A percentile compares a stretch with the other conserved stretches of the same genome.
phyloP scores from a whole-genome alignment of 345 rosid species.

The Citrus medica region DNA sequence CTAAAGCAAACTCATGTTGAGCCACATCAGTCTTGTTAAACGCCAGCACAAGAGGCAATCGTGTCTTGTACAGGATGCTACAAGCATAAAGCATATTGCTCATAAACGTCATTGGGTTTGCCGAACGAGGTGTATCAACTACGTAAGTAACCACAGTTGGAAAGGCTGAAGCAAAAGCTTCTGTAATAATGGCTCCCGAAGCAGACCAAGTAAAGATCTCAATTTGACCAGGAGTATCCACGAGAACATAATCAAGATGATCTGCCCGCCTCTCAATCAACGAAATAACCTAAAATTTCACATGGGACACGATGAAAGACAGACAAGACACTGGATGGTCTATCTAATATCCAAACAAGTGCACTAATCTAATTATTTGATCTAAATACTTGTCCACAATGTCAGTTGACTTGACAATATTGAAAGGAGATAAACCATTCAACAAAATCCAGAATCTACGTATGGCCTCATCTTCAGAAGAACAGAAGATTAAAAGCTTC shows the following conservation, averaged over 20 bases:
- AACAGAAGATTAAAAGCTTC: not conserved
- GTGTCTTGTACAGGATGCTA: slow-evolving; percentile 80
- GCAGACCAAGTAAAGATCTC: slow-evolving; percentile 96
- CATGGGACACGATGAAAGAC: not conserved
- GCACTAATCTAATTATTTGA: not conserved
- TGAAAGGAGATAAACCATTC: not conserved
- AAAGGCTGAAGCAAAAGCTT: slow-evolving; percentile 85
- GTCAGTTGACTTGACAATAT: not conserved
- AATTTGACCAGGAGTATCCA: slow-evolving; percentile 90
- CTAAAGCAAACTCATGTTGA: slow-evolving; percentile 77
- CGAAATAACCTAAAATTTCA: slow-evolving; percentile 47
- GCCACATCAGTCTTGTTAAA: slow-evolving; percentile 85
- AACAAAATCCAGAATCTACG: not conserved
- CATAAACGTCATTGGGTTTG: slow-evolving; percentile 76
- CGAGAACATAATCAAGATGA: slow-evolving; percentile 83
- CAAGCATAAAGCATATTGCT: slow-evolving; percentile 91
- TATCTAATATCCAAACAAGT: not conserved
- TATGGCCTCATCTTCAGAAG: not conserved
- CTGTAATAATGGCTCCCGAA: slow-evolving; percentile 88
- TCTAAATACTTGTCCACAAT: not conserved
- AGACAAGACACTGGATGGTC: not conserved
- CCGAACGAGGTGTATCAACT: slow-evolving; percentile 80
- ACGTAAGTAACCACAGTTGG: slow-evolving; percentile 73
- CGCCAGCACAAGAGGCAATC: slow-evolving; percentile 72
- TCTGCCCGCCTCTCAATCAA: slow-evolving; percentile 79